These are phyloP conservation scores for Populus hybrid DNA, from an alignment of 441 rosid genomes.

Conservation along the genomic window DNA sequence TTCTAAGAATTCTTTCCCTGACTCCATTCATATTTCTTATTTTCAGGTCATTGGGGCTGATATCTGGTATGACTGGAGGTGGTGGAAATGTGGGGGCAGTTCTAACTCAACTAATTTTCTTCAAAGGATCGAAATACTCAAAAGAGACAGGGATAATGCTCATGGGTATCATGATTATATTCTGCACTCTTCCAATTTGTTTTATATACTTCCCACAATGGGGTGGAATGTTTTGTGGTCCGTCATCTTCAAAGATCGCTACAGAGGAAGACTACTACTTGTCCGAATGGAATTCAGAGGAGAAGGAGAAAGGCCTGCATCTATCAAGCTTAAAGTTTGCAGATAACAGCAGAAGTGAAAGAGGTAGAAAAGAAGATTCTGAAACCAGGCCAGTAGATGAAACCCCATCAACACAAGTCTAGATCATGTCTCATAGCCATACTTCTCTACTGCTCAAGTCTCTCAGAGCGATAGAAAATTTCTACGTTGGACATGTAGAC, in stretches of 20 bases:
- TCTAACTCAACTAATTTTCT: slow-evolving; percentile 73
- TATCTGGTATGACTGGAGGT: slow-evolving; percentile 89
- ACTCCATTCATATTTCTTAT: not conserved
- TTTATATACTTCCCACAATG: slow-evolving; percentile 77
- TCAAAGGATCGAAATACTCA: slow-evolving; percentile 74
- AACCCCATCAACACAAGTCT: slow-evolving; percentile 19
- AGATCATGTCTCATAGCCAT: not conserved
- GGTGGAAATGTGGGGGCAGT: slow-evolving; percentile 92
- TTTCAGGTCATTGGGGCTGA: slow-evolving; percentile 55
- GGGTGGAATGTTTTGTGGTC: slow-evolving; percentile 93
- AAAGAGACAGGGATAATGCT: slow-evolving; percentile 75
- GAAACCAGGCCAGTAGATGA: slow-evolving; percentile 13
- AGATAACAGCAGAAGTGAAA: slow-evolving; percentile 58
- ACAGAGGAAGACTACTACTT: slow-evolving; percentile 78
- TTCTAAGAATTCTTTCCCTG: too few species aligned
- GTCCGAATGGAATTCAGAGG: slow-evolving; percentile 65
- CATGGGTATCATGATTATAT: slow-evolving; percentile 78
- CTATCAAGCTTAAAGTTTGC: slow-evolving; percentile 64
- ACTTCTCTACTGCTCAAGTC: not conserved
- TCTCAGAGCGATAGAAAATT: not conserved
- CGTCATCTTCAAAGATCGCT: slow-evolving; percentile 36
- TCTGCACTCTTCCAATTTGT: slow-evolving; percentile 60
- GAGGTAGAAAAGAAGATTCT: slow-evolving; percentile 36
- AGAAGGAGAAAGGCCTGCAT: slow-evolving; percentile 52
- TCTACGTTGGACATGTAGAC: not conserved